Percentiles rank a stretch among this genome's conserved stretches.
These are phyloP conservation scores for Leucoagaricus sp. DNA, from an alignment of 1,284 basidiomycete species.

Conservation along the genomic window DNA sequence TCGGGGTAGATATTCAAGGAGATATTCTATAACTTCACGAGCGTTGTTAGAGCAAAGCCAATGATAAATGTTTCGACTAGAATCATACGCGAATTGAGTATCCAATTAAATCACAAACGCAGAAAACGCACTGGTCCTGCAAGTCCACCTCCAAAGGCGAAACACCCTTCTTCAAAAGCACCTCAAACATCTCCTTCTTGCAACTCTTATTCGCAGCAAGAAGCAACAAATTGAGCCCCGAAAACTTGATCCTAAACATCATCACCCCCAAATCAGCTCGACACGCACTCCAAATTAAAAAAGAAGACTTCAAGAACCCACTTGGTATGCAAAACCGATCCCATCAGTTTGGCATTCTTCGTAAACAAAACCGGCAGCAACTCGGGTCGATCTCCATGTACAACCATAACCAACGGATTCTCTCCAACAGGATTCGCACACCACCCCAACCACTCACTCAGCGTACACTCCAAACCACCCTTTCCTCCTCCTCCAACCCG, in stretches of 20 bases:
- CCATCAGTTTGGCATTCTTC: constrained; percentile 41
- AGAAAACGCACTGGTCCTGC: constrained; percentile 39
- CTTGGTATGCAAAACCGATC: constrained; percentile 41
- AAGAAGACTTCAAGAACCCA: no score
- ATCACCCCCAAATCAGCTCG: background rate
- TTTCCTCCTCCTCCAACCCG: constrained; percentile 28
- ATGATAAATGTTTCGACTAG: constrained; percentile 58
- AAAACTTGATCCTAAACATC: constrained; percentile 42
- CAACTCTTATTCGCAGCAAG: constrained; percentile 37
- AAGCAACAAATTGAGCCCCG: constrained; percentile 44
- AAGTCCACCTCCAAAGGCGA: constrained; percentile 44
- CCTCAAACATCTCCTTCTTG: constrained; percentile 44
- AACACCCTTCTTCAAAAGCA: constrained; percentile 47
- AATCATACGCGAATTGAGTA: background rate
- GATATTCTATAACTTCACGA: constrained; percentile 38
- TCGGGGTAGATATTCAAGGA: constrained; percentile 48
- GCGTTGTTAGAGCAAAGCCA: constrained; percentile 35
- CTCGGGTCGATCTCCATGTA: constrained; percentile 35
- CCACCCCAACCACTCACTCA: constrained; percentile 54
- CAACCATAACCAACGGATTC: constrained; percentile 46
- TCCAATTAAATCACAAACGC: background rate
- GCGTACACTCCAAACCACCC: constrained; percentile 41
- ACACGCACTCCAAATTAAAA: background rate
- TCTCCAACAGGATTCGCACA: constrained; percentile 44
- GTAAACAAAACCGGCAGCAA: constrained; percentile 44